These are phyloP conservation scores for Aspergillus sp. DNA, from an alignment of 2,329 filamentous ascomycete species.

Conservation along the genomic window DNA sequence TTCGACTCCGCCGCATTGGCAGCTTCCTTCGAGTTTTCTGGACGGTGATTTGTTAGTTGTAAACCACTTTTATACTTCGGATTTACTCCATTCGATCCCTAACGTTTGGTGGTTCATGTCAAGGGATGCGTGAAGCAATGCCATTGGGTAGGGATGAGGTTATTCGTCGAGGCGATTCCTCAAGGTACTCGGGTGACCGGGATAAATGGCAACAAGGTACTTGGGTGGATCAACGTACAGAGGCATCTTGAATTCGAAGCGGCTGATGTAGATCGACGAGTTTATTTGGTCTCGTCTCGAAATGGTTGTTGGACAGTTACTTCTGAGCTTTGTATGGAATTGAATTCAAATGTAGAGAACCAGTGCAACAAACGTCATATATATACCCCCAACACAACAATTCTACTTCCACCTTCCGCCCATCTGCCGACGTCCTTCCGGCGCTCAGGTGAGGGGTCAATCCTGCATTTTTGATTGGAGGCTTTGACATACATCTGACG, in stretches of 20 bases:
- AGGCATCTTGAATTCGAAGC: constrained; percentile 16
- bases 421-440: no score
- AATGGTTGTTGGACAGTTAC: neutral
- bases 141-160: neutral
- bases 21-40: constrained; percentile 51
- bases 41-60: constrained; percentile 9
- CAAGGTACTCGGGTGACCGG: neutral
- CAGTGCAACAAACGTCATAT: neutral
- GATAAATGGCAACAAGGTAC: neutral
- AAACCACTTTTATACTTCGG: no score
- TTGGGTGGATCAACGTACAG: constrained; percentile 17
- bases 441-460: constrained; percentile 3
- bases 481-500: constrained; percentile 1
- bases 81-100: no score
- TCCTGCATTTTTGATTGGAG: constrained; percentile 3
- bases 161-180: neutral
- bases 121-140: neutral
- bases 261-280: neutral
- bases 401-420: neutral
- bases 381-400: neutral
- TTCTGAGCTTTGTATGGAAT: neutral
- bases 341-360: neutral
- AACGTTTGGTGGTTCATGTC: neutral
- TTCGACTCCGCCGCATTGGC: constrained; percentile 50
- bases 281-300: neutral